These are phyloP conservation scores for Petrea volubilis DNA, from an alignment of 257 asterid genomes.

Conservation along the genomic window DNA sequence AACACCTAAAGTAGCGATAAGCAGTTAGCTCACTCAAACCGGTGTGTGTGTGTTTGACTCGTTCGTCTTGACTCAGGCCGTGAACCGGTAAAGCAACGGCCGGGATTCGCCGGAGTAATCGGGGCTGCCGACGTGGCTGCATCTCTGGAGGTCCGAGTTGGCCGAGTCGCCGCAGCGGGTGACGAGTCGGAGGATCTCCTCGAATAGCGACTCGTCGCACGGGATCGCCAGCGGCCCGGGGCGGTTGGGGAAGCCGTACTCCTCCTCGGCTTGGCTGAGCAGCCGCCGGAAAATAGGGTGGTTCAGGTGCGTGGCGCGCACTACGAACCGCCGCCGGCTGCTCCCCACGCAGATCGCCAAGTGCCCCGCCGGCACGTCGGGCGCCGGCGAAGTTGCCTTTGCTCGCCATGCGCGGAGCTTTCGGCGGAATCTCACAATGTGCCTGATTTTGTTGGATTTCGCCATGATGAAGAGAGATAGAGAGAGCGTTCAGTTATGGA, in stretches of 20 bases:
- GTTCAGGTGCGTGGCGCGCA: constrained; percentile 63
- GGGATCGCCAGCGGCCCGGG: constrained; percentile 61
- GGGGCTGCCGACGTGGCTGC: constrained; percentile 32
- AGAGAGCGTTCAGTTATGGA: not conserved
- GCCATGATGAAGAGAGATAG: constrained; percentile 8
- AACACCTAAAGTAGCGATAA: not conserved
- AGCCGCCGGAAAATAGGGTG: constrained; percentile 56
- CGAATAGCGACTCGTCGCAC: constrained; percentile 59
- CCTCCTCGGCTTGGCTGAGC: constrained; percentile 55
- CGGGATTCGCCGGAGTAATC: constrained; percentile 40
- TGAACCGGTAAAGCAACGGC: constrained; percentile 43
- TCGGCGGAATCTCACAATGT: constrained; percentile 54
- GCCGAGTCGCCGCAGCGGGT: constrained; percentile 32
- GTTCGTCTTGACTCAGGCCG: not conserved
- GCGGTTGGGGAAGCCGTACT: constrained; percentile 46
- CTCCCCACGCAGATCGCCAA: constrained; percentile 61
- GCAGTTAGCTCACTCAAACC: not conserved
- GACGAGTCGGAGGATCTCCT: constrained; percentile 47
- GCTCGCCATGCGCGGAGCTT: constrained; percentile 61
- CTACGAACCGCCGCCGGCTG: constrained; percentile 44
- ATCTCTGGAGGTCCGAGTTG: constrained; percentile 35
- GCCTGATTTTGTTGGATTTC: constrained; percentile 42
- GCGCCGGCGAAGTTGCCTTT: constrained; percentile 38
- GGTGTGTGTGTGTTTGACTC: not conserved
- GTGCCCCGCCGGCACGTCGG: constrained; percentile 69